Percentiles rank a stretch among this genome's conserved stretches.
These are phyloP conservation scores for Onygenales sp. DNA, from an alignment of 2,329 filamentous ascomycete species.

Conservation along the genomic window DNA sequence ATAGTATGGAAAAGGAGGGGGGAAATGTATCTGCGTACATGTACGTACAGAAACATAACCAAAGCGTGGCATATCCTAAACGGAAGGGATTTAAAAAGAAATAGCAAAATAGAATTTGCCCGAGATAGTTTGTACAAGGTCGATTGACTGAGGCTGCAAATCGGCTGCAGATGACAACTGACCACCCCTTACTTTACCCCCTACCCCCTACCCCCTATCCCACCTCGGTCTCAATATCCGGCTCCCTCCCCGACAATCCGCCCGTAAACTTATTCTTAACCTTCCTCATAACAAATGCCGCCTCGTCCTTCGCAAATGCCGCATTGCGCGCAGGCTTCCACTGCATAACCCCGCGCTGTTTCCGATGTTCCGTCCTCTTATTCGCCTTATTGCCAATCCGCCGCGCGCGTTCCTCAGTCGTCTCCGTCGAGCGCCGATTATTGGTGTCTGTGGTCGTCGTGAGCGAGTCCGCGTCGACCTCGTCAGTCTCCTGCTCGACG, in stretches of 20 bases:
- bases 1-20: too few relatives aligned
- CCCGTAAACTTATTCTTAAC: slow-evolving; percentile 66
- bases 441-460: slow-evolving; percentile 5
- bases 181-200: too few relatives aligned
- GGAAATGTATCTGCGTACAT: too few relatives aligned
- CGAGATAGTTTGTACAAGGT: too few relatives aligned
- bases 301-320: slow-evolving; percentile 80
- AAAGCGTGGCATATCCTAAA: too few relatives aligned
- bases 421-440: slow-evolving; percentile 3
- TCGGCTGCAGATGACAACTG: too few relatives aligned
- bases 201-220: slow-evolving; percentile 1
- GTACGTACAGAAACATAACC: too few relatives aligned
- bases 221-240: slow-evolving; percentile 73
- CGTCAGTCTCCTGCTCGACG: slow-evolving; percentile 6
- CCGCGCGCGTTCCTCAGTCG: slow-evolving; percentile 10
- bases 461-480: slow-evolving; percentile 7
- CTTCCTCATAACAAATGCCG: slow-evolving; percentile 65
- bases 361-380: slow-evolving; percentile 56
- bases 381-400: slow-evolving; percentile 25
- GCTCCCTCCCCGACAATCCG: slow-evolving; percentile 66
- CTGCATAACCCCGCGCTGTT: slow-evolving; percentile 87
- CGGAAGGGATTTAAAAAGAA: too few relatives aligned
- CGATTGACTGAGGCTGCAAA: too few relatives aligned
- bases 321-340: slow-evolving; percentile 84
- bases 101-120: too few relatives aligned